Evolutionary conservation across 768 basidiomycete genomes (phyloP).

Genomic region (Leccinum fibrillosum): DNA sequence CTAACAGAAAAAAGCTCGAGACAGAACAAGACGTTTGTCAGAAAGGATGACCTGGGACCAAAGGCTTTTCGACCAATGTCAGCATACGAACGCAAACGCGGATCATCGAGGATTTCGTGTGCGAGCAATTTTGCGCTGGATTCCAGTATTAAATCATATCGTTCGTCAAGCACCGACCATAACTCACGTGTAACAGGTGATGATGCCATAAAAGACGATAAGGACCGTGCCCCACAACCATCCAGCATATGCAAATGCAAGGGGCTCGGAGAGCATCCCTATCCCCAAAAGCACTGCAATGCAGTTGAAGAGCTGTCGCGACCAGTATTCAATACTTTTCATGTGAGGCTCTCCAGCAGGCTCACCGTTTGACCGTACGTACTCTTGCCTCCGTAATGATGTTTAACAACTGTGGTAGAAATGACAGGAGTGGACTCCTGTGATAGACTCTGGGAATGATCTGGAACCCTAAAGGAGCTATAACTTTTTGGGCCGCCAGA

Average conservation of each 20-base stretch:
- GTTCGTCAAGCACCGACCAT: background rate
- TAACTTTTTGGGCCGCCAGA: background rate
- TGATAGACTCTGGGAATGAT: background rate
- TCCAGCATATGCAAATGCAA: slow-evolving; percentile 90
- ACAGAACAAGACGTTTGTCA: slow-evolving; percentile 76
- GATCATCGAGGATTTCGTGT: slow-evolving; percentile 66
- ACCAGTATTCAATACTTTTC: slow-evolving; percentile 1
- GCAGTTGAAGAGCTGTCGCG: slow-evolving; percentile 75
- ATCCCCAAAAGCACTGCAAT: slow-evolving; percentile 85
- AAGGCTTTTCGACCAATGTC: slow-evolving; percentile 91
- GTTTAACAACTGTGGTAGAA: background rate
- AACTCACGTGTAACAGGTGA: slow-evolving; percentile 88
- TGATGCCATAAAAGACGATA: slow-evolving; percentile 69
- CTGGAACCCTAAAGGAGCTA: background rate
- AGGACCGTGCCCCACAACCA: slow-evolving; percentile 79
- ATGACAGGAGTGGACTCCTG: slow-evolving; percentile 5
- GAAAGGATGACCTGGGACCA: slow-evolving; percentile 62
- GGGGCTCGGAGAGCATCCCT: slow-evolving; percentile 84
- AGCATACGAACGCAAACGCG: slow-evolving; percentile 73
- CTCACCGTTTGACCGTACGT: slow-evolving; percentile 73
- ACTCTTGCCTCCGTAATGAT: slow-evolving; percentile 51
- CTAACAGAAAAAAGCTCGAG: slow-evolving; percentile 83
- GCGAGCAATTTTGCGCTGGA: slow-evolving; percentile 85
- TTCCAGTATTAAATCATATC: slow-evolving; percentile 2
- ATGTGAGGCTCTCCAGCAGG: background rate